Base-by-base conservation (phyloP, 148 eudicot genomes). In the Rhododendron williamsianum region DNA sequence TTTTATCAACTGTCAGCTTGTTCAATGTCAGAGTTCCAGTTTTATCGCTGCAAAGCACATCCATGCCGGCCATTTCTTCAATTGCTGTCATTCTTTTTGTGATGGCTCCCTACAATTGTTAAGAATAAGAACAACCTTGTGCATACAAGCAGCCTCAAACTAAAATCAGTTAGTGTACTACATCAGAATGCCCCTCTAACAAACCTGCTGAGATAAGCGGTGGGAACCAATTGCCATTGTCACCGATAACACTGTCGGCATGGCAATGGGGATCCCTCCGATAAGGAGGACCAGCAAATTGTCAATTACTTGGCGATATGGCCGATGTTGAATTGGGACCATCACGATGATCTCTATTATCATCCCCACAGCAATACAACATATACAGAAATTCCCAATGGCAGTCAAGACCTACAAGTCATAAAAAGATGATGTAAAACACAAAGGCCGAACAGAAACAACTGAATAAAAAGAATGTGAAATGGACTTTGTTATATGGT, bases 221-320 rank as follows among this genome's bases (percentile, higher is more conserved):
- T 90, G 93, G 11, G 93, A 90, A 15, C 93, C 93, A 63, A 91
- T 91, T 16, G 93, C 93, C 91, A 91, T 90, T 41, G 93, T 90
- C 36, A 90, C 91, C 3, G 93, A 91, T 10, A 91, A 82, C 60
- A 91, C 93, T 27, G 93, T 91, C 1, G 93, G 90, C 92, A 89
- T 89, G 60, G 92, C 92, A 60, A 91, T 91, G 33, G 92, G 92
- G 45, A 90, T 90, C 48, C 92, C 92, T 81, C 92, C 91, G 65
- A 90, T 90, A n/a, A 90, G 89, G 78, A 90, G 92, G 35, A 90
- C 92, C 51, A 91, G 85, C 60, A 91, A 84, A 80, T 91, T 91
- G 81, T 89, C 91, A 58, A 91, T 91, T 48, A 91, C 92, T 43
- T 77, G 84, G 38, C 92, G 88, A 76, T 91, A 91, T 69, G 71